Conservation (phyloP, 2,329 filamentous ascomycete species). For the Coniochaeta sp. region DNA sequence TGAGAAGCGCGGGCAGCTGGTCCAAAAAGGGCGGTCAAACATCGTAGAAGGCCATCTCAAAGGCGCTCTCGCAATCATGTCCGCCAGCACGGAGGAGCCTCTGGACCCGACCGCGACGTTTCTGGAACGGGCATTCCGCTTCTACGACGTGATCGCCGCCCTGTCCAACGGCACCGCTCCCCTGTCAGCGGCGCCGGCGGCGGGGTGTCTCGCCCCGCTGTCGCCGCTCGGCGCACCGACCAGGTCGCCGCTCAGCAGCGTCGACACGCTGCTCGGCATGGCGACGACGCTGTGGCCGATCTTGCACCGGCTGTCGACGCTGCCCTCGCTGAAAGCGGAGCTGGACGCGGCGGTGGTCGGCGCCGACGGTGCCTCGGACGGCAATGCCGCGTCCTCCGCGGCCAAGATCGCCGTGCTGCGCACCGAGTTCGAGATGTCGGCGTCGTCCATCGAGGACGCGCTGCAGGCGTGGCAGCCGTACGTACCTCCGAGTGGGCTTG, state of each 20-base stretch:
- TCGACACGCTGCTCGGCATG: conserved; percentile 54
- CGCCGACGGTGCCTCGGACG: conserved; percentile 34
- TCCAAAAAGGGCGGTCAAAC: conserved; percentile 51
- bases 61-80: conserved; percentile 56
- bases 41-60: conserved; percentile 55
- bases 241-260: conserved; percentile 39
- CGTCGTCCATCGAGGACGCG: conserved; percentile 47
- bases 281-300: conserved; percentile 57
- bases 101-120: conserved; percentile 47
- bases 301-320: conserved; percentile 51
- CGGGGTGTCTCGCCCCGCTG: conserved; percentile 37
- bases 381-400: conserved; percentile 28
- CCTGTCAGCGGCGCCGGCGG: conserved; percentile 41
- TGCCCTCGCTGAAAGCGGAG: conserved; percentile 44
- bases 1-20: conserved; percentile 41
- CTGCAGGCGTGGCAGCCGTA: conserved; percentile 49
- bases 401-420: conserved; percentile 40
- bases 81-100: conserved; percentile 30
- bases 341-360: conserved; percentile 36
- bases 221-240: conserved; percentile 36
- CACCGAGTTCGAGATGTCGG: conserved; percentile 42
- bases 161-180: conserved; percentile 53
- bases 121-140: conserved; percentile 54
- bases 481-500: conserved; percentile 30
- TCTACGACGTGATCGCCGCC: conserved; percentile 59